Evolutionary conservation across 768 basidiomycete genomes (phyloP).

Genomic region (Suillus occidentalis): DNA sequence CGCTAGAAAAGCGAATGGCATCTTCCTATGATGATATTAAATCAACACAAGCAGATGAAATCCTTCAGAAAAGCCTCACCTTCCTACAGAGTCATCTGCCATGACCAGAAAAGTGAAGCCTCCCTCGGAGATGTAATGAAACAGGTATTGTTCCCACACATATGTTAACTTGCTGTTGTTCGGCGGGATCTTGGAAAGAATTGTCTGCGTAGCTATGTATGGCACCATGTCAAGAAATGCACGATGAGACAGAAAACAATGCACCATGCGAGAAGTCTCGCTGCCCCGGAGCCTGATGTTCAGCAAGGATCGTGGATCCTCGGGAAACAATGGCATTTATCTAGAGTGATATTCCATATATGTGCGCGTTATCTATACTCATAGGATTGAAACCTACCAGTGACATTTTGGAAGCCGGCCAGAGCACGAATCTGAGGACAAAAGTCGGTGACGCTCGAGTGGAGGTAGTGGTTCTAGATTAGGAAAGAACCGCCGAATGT

Average conservation of each 20-base stretch:
- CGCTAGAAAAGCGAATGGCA: constrained; percentile 91
- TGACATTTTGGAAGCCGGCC: not conserved
- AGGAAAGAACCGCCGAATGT: not conserved
- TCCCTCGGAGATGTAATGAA: constrained; percentile 90
- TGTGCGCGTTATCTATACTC: not conserved
- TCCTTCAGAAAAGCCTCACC: constrained; percentile 47
- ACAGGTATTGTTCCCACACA: constrained; percentile 91
- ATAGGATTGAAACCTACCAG: not conserved
- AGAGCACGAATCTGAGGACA: not conserved
- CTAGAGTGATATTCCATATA: constrained; percentile 32
- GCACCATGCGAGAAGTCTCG: constrained; percentile 88
- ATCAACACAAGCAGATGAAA: not conserved
- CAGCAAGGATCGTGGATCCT: constrained; percentile 80
- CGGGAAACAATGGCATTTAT: constrained; percentile 85
- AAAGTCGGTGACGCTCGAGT: not conserved
- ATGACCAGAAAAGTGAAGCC: constrained; percentile 90
- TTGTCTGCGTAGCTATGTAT: constrained; percentile 75
- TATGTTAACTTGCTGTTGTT: constrained; percentile 82
- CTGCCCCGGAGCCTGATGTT: constrained; percentile 70
- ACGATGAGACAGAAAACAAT: not conserved
- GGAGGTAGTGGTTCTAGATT: not conserved
- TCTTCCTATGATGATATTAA: constrained; percentile 50
- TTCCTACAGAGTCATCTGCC: constrained; percentile 89
- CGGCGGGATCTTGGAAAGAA: constrained; percentile 93
- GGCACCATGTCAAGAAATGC: constrained; percentile 1